A percentile compares a stretch with the other conserved stretches of the same genome.
Conservation (phyloP, 345 rosid species). For the Lepidium sativum region DNA sequence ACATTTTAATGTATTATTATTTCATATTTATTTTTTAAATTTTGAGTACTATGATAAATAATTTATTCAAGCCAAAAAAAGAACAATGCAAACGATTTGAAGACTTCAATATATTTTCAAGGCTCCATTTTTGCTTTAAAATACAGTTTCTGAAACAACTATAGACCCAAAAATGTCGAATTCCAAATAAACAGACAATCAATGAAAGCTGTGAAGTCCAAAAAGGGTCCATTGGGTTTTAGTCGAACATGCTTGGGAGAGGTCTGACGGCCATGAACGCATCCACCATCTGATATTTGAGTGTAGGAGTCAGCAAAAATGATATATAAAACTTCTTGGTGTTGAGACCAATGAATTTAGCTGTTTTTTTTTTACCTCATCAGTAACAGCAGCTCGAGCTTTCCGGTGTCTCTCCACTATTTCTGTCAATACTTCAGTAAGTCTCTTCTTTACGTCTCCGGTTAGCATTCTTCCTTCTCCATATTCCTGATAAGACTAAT, state of each 20-base stretch:
- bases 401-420: constrained; percentile 70
- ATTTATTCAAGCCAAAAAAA: too few species aligned
- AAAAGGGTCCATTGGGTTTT: neutral
- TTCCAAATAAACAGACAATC: neutral
- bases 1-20: too few species aligned
- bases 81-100: too few species aligned
- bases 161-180: neutral
- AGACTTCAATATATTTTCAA: neutral
- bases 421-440: constrained; percentile 57
- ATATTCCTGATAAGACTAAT: constrained; percentile 44
- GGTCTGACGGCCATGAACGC: constrained; percentile 93
- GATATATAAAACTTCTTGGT: neutral
- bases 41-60: too few species aligned
- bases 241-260: constrained; percentile 78
- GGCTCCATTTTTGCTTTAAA: neutral
- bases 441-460: constrained; percentile 71
- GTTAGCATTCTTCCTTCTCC: constrained; percentile 82
- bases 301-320: neutral
- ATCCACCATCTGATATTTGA: constrained; percentile 67
- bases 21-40: too few species aligned
- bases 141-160: neutral
- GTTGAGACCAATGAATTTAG: neutral
- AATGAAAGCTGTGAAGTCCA: neutral
- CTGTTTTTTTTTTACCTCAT: constrained; percentile 42
- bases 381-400: constrained; percentile 79